Evolutionary conservation across 495 filamentous ascomycete genomes (phyloP).

Genomic region (Cudoniella acicularis): DNA sequence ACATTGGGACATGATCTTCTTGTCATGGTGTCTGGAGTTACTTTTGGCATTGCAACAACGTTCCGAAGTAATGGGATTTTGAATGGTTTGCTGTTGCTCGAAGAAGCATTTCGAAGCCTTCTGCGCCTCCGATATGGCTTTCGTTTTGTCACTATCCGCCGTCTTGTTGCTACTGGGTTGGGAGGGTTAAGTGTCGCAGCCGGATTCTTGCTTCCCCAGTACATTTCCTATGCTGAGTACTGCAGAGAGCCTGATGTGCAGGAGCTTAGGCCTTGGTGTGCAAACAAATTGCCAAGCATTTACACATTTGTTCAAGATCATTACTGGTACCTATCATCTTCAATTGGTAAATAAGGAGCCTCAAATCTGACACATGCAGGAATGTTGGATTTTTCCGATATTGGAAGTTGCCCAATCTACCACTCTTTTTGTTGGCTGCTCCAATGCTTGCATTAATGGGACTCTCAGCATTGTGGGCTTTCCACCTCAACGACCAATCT

Average conservation of each 20-base stretch:
- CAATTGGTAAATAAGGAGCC: neutral
- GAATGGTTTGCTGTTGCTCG: slow-evolving; percentile 69
- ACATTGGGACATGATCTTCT: slow-evolving; percentile 37
- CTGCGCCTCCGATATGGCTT: slow-evolving; percentile 19
- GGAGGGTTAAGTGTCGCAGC: slow-evolving; percentile 63
- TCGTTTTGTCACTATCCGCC: slow-evolving; percentile 27
- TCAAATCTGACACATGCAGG: slow-evolving; percentile 45
- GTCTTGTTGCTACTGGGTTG: slow-evolving; percentile 51
- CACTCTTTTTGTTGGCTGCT: slow-evolving; percentile 78
- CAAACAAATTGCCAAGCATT: slow-evolving; percentile 67
- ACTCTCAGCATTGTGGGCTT: slow-evolving; percentile 52
- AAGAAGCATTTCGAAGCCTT: slow-evolving; percentile 25
- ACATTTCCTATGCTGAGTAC: slow-evolving; percentile 67
- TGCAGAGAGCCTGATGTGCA: slow-evolving; percentile 42
- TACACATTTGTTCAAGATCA: slow-evolving; percentile 84
- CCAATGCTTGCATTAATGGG: slow-evolving; percentile 74
- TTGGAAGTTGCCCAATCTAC: slow-evolving; percentile 83
- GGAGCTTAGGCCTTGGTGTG: slow-evolving; percentile 68
- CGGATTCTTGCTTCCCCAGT: slow-evolving; percentile 69
- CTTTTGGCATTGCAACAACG: slow-evolving; percentile 70
- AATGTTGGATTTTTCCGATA: slow-evolving; percentile 83
- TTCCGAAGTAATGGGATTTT: slow-evolving; percentile 86
- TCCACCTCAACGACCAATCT: slow-evolving; percentile 13
- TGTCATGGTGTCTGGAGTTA: slow-evolving; percentile 54
- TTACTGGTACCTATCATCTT: slow-evolving; percentile 68